phyloP scores from a whole-genome alignment of 345 rosid genomes.

The Rhodamnia argentea region DNA sequence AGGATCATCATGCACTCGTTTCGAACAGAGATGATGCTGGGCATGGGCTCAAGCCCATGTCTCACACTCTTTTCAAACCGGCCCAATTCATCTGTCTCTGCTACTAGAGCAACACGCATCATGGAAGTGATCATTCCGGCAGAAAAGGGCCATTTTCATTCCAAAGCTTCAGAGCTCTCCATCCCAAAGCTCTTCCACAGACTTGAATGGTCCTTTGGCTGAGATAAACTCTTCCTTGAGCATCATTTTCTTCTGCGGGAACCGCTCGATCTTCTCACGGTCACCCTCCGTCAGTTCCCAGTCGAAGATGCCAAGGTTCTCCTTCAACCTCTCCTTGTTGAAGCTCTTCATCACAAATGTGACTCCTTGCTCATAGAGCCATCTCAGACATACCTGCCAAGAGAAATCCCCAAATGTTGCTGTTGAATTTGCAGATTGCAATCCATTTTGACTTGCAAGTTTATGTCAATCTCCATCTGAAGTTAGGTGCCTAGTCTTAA shows the following conservation, averaged over 20 bases:
- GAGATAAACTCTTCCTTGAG: not conserved
- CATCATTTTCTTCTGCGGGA: conserved; percentile 3
- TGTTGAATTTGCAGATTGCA: not conserved
- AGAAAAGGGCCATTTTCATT: not conserved
- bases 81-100: no score
- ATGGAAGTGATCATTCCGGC: not conserved
- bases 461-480: not conserved
- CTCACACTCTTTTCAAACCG: no score
- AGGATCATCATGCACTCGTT: no score
- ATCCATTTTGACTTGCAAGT: not conserved
- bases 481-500: not conserved
- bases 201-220: conserved; percentile 1
- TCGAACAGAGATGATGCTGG: no score
- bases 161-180: not conserved
- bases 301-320: conserved; percentile 1
- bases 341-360: conserved; percentile 2
- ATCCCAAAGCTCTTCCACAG: conserved; percentile 10
- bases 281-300: conserved; percentile 5
- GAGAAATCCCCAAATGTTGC: not conserved
- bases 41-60: no score
- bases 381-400: conserved; percentile 4
- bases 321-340: conserved; percentile 7
- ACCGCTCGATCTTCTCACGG: not conserved
- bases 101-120: no score
- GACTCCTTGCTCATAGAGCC: conserved; percentile 2